A percentile compares a stretch with the other conserved stretches of the same genome.
Conservation (phyloP, 1,139 yeast species). For the Yamadazyma taylorii region DNA sequence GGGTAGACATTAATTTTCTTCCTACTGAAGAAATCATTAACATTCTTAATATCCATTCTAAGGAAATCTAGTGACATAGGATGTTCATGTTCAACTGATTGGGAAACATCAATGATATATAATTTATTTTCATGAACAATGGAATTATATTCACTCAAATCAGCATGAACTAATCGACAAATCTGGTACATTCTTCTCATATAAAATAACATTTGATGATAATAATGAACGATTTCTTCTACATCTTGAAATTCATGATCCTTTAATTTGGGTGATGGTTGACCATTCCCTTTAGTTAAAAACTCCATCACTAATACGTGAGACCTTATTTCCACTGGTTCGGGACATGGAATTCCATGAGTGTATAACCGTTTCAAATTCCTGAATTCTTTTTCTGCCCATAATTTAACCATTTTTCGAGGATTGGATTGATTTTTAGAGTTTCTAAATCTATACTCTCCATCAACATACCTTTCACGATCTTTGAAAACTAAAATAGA, state of each 20-base stretch:
- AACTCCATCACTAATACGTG: slow-evolving; percentile 97
- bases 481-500: slow-evolving; percentile 95
- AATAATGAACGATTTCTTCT: slow-evolving; percentile 65
- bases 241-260: slow-evolving; percentile 72
- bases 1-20: slow-evolving; percentile 74
- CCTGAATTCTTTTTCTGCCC: slow-evolving; percentile 98
- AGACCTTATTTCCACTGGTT: slow-evolving; percentile 81
- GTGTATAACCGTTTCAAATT: slow-evolving; percentile 79
- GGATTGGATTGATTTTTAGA: slow-evolving; percentile 87
- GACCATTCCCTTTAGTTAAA: slow-evolving; percentile 71
- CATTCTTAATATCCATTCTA: slow-evolving; percentile 96
- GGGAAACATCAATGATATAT: slow-evolving; percentile 94
- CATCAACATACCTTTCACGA: slow-evolving; percentile 92
- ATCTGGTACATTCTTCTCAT: slow-evolving; percentile 86
- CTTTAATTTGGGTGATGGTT: slow-evolving; percentile 84
- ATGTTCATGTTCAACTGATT: slow-evolving; percentile 96
- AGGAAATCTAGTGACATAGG: slow-evolving; percentile 94
- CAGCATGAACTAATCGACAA: slow-evolving; percentile 94
- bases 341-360: slow-evolving; percentile 87
- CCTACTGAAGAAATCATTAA: slow-evolving; percentile 78
- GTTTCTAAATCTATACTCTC: slow-evolving; percentile 90
- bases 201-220: slow-evolving; percentile 76
- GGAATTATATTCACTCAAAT: slow-evolving; percentile 90
- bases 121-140: slow-evolving; percentile 80
- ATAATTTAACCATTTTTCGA: slow-evolving; percentile 92